Percentiles rank a stretch among this genome's conserved stretches.
These are phyloP conservation scores for Calonectria ilicicola DNA, from an alignment of 2,329 filamentous ascomycete species.

Conservation along the genomic window DNA sequence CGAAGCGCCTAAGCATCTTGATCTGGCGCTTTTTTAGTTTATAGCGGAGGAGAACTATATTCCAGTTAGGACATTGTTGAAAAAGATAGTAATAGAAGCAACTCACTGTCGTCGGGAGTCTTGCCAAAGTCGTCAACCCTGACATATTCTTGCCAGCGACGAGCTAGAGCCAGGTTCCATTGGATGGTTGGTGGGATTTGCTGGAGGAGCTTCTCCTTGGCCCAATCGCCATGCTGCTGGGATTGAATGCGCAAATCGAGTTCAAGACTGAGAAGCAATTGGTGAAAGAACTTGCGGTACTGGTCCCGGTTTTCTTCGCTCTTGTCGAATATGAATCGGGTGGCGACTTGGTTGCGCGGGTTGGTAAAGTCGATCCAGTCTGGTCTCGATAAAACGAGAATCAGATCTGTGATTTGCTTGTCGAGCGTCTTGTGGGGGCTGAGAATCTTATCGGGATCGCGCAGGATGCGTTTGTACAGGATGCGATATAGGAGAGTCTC, in stretches of 20 bases:
- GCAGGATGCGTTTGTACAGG: conserved; percentile 76
- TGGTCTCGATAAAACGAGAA: conserved; percentile 75
- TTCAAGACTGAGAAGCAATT: conserved; percentile 80
- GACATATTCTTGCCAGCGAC: conserved; percentile 79
- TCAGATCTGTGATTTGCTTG: conserved; percentile 78
- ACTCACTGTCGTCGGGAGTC: conserved; percentile 62
- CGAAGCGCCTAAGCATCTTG: conserved; percentile 76
- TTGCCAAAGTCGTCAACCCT: conserved; percentile 71
- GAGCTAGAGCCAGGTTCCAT: conserved; percentile 80
- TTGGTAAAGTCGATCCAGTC: conserved; percentile 81
- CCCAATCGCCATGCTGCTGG: conserved; percentile 68
- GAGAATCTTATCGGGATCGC: conserved; percentile 72
- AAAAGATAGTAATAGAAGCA: not conserved
- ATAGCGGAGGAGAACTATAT: conserved; percentile 69
- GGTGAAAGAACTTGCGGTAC: conserved; percentile 79
- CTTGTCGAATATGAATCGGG: conserved; percentile 77
- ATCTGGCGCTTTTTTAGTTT: conserved; percentile 76
- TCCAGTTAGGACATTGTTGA: not conserved
- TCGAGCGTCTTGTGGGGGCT: conserved; percentile 74
- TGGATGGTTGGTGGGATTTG: conserved; percentile 78
- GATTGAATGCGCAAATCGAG: conserved; percentile 78
- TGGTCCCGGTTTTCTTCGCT: conserved; percentile 65
- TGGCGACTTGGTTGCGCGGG: conserved; percentile 78
- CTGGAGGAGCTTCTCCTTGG: conserved; percentile 72
- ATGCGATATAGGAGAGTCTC: conserved; percentile 70